Evolutionary conservation across 164 flowering plant genomes (phyloP).

Genomic region (Magnolia changhungtana): DNA sequence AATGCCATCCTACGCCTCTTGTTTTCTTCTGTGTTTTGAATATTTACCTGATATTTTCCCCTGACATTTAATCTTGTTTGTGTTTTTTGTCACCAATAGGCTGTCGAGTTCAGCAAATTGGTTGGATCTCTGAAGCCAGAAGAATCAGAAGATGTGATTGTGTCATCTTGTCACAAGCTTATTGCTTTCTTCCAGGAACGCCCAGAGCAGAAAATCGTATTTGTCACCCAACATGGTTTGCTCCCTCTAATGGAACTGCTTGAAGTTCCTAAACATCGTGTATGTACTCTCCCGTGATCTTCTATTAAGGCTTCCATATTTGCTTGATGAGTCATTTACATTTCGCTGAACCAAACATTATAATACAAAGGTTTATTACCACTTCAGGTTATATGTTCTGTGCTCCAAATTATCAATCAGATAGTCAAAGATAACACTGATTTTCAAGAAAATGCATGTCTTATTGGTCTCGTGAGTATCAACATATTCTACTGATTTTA

Average conservation of each 20-base stretch:
- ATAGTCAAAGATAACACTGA: constrained; percentile 79
- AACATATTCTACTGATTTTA: neutral
- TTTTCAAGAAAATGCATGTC: constrained; percentile 97
- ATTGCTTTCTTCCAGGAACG: constrained; percentile 83
- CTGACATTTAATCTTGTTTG: neutral
- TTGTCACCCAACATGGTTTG: constrained; percentile 87
- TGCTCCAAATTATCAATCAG: constrained; percentile 86
- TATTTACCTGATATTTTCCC: neutral
- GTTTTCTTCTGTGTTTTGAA: neutral
- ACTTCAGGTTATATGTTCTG: constrained; percentile 84
- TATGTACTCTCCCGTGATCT: constrained; percentile 30
- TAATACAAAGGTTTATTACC: neutral
- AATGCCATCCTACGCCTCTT: neutral
- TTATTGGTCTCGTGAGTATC: constrained; percentile 82
- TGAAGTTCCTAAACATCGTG: constrained; percentile 78
- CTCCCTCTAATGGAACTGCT: constrained; percentile 91
- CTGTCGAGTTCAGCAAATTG: constrained; percentile 90
- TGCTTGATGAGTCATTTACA: neutral
- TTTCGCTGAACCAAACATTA: neutral
- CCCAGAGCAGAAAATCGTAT: constrained; percentile 86
- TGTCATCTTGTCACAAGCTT: constrained; percentile 87
- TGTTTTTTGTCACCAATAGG: constrained; percentile 39
- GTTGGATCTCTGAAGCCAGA: constrained; percentile 81
- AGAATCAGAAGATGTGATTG: constrained; percentile 90
- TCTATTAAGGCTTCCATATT: neutral